A percentile compares a stretch with the other conserved stretches of the same genome.
These are phyloP conservation scores for Phlegmacium glaucopus DNA, from an alignment of 768 basidiomycete species.

Conservation along the genomic window DNA sequence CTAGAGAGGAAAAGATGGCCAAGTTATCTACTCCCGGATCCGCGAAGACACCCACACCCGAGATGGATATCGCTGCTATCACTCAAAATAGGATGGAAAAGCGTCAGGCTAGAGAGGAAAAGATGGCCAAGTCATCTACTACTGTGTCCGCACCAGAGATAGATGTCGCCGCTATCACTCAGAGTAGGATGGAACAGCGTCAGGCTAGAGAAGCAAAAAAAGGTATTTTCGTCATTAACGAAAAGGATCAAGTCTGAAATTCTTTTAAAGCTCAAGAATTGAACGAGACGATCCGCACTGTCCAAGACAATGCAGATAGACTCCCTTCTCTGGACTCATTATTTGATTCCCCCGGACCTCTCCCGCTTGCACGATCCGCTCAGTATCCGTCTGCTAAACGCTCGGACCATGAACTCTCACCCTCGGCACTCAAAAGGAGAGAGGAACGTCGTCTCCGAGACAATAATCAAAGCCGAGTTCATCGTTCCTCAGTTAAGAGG, in stretches of 20 bases:
- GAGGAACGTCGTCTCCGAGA: slow-evolving; percentile 21
- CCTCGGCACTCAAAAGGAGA: slow-evolving; percentile 15
- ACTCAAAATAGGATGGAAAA: slow-evolving; percentile 13
- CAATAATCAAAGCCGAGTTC: background rate
- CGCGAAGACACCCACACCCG: too few species aligned
- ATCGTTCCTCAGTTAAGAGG: too few species aligned
- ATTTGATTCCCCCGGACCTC: background rate
- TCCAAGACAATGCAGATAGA: background rate
- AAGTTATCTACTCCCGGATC: background rate
- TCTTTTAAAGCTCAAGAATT: background rate
- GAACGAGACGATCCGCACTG: background rate
- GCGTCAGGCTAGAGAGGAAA: slow-evolving; percentile 9
- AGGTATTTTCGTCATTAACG: too few species aligned
- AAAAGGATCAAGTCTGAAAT: too few species aligned
- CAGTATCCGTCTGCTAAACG: background rate
- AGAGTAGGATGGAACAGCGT: slow-evolving; percentile 15
- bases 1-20: background rate
- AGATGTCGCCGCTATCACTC: slow-evolving; percentile 2
- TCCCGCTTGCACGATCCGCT: background rate
- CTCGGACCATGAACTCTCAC: background rate
- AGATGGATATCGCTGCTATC: background rate
- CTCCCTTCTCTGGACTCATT: background rate
- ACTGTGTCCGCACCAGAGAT: too few species aligned
- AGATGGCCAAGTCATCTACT: background rate
- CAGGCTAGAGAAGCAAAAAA: slow-evolving; percentile 15